Base-by-base conservation (phyloP, 768 basidiomycete genomes). In the Trametes cingulata region DNA sequence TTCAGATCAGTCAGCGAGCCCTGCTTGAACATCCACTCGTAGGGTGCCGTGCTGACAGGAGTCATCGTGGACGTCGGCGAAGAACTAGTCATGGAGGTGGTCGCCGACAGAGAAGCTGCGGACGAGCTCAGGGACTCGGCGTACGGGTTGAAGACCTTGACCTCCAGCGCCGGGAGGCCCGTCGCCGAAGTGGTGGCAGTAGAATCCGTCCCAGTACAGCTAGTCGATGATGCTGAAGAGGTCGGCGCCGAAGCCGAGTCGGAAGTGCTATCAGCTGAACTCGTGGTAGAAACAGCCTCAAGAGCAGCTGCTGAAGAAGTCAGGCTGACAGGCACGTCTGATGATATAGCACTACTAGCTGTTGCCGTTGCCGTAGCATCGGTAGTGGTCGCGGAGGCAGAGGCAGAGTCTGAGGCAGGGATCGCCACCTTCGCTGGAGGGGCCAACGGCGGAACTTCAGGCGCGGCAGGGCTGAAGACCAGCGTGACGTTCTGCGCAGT, bases 401-500 rank as follows among this genome's bases (percentile, higher is more conserved):
- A 33, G 29, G 10, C 29, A 33, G 29, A 4, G 9, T 10, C n/a
- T 4, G 46, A 29, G 22, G 25, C 6, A 19, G 35, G 46, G 4
- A 9, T 22, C 12, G 37, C 46, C 2, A 29, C n/a, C 37, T 56
- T 48, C 52, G 42, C 35, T 35, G n/a, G 42, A 22, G 43, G 39
- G 25, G 22, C 51, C 25, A 22, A 13, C 43, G 15, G 65, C 59
- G 12, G 68, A 13, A 72, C 68, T 48, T 73, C 73, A 29, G 75
- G 76, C 5, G 69, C 58, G 4, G 67, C 67, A 8, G 83, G 78
- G 2, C 76, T 76, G 69, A 85, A 86, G 22, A 82, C 72, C n/a
- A 88, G 75, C 0, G 79, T 79, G 6, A 85, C 84, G 55, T 80
- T 80, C 42, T 7, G 69, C 55, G 43, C 67, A 43, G 70, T 67